Conservation (phyloP, 2,329 filamentous ascomycete genomes). For the Aureobasidium sp. region DNA sequence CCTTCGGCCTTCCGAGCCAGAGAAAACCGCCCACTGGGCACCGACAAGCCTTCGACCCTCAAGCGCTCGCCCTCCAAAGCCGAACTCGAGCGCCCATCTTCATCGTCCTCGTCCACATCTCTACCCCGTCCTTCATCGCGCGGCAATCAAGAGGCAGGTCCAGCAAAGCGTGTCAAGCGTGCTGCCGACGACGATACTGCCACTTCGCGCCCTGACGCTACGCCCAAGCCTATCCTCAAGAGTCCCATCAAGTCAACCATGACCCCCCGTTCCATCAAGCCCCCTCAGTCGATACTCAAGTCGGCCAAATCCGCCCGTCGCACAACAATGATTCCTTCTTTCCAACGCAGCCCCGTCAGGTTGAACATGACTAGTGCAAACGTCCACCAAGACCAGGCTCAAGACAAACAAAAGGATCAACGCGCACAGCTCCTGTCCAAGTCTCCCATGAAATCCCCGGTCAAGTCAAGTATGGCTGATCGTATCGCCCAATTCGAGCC, state of each 20-base stretch:
- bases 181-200: constrained; percentile 60
- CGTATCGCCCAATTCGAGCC: constrained; percentile 5
- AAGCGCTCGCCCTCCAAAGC: constrained; percentile 53
- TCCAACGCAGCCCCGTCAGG: constrained; percentile 20
- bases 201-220: constrained; percentile 47
- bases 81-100: constrained; percentile 46
- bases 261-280: neutral
- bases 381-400: constrained; percentile 4
- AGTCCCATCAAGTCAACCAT: neutral
- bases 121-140: constrained; percentile 24
- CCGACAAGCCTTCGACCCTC: constrained; percentile 29
- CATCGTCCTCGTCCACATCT: constrained; percentile 13
- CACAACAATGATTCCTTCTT: constrained; percentile 20
- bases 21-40: constrained; percentile 31
- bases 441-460: constrained; percentile 14
- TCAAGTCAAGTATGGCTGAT: constrained; percentile 13
- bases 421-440: constrained; percentile 1
- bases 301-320: constrained; percentile 25
- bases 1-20: constrained; percentile 63
- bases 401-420: neutral
- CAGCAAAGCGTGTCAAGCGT: constrained; percentile 61
- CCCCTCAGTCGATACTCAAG: constrained; percentile 24
- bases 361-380: constrained; percentile 6
- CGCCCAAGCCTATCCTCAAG: constrained; percentile 34
- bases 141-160: constrained; percentile 23